Evolutionary conservation across 2,329 filamentous ascomycete genomes (phyloP).

Genomic region (Alternaria consortialis): DNA sequence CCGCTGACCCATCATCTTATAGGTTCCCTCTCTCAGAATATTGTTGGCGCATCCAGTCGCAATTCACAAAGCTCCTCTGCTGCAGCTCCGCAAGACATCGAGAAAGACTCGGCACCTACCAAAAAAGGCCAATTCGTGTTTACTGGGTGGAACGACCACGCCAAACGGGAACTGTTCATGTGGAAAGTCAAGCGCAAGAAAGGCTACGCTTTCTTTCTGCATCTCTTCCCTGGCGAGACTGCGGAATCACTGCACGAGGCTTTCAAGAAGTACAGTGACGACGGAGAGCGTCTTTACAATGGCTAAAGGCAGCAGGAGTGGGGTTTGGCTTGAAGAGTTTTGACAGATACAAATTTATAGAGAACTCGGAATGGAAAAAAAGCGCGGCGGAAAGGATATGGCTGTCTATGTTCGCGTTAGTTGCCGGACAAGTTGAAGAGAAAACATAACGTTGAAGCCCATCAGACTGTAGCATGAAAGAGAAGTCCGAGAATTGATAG

Average conservation of each 20-base stretch:
- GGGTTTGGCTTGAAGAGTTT: not conserved
- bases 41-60: not conserved
- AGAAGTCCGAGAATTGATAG: not conserved
- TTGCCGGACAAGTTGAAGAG: not conserved
- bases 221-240: constrained; percentile 11
- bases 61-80: not conserved
- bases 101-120: not conserved
- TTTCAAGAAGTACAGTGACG: constrained; percentile 3
- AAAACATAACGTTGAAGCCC: not conserved
- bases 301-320: not conserved
- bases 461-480: not conserved
- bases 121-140: constrained; percentile 3
- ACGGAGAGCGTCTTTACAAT: constrained; percentile 4
- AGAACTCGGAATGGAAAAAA: not conserved
- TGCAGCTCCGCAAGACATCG: not conserved
- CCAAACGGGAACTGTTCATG: constrained; percentile 6
- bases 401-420: not conserved
- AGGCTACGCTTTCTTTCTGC: not conserved
- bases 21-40: not conserved
- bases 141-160: constrained; percentile 10
- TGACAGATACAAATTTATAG: not conserved
- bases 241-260: constrained; percentile 4
- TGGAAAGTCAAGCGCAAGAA: constrained; percentile 11
- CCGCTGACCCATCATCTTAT: not conserved
- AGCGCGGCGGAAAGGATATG: not conserved